phyloP scores from a whole-genome alignment of 306 rosid species.

The Pyrus bretschneideri region DNA sequence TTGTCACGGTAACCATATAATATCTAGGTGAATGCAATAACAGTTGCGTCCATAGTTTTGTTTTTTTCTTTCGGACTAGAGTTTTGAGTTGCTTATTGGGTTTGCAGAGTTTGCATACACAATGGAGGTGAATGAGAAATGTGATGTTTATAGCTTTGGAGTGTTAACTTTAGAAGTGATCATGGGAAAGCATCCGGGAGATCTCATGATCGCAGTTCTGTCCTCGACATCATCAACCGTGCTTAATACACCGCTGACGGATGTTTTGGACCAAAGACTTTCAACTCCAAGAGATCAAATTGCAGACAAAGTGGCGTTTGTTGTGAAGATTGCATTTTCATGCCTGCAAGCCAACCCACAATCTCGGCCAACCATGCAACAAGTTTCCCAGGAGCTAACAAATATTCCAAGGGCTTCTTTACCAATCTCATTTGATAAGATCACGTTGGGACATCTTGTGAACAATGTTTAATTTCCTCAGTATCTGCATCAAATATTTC shows the following conservation, averaged over 20 bases:
- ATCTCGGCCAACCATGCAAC: constrained; percentile 19
- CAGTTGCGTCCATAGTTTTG: no score
- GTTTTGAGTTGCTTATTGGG: no score
- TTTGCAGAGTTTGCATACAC: constrained; percentile 13
- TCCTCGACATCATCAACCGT: background rate
- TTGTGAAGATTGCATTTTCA: constrained; percentile 15
- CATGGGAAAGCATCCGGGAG: constrained; percentile 20
- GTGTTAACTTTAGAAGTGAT: constrained; percentile 12
- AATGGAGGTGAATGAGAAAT: constrained; percentile 14
- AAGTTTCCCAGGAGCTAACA: background rate
- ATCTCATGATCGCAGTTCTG: background rate
- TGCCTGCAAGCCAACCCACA: constrained; percentile 16
- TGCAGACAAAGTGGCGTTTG: background rate
- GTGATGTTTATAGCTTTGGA: constrained; percentile 15
- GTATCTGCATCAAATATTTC: no score
- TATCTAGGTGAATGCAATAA: no score
- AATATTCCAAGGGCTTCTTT: no score
- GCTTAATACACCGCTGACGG: background rate
- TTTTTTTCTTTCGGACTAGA: background rate
- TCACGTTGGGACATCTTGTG: no score
- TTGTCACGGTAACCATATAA: no score
- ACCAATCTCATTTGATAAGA: no score
- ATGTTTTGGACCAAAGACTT: constrained; percentile 13
- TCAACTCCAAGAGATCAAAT: background rate
- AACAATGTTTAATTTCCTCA: no score